Base-by-base conservation (phyloP, 2,329 filamentous ascomycete genomes). In the Botrytis aclada region DNA sequence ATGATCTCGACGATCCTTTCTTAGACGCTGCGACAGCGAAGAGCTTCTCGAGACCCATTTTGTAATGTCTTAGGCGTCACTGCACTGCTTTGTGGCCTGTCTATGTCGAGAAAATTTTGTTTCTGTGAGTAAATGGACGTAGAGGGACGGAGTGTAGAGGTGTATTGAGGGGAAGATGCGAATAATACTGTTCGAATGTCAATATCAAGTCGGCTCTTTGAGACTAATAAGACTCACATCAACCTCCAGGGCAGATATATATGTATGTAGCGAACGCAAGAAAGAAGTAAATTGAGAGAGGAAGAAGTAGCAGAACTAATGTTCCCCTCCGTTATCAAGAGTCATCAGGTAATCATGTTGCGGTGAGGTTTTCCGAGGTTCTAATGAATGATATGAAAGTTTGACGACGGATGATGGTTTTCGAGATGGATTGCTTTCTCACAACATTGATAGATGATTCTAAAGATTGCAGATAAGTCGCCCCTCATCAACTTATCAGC, bases 11-110 rank as follows among this genome's bases (percentile, higher is more conserved):
- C 3, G 70, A 71, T 34, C 29, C 39, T 37, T 72, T 72, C 61
- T 67, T 72, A 18, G 61, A 7, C 39, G 37, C 39, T 29, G 70
- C 63, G 12, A 72, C 70, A 39, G 62, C 63, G 34, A 72, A 69
- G 14, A 72, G 63, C 63, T 69, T 69, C 22, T 69, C 70, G 37
- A 72, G n/a, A 16, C 70, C 70, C 70, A 72, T 72, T 12, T 58
- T 1, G 65, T 41, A 43, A 41, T 43, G 54, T n/a, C 34, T 20
- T 16, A 8, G 16, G 34, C 25, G 47, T 41, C 41, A 39, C 37
- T 56, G 64, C 47, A 22, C 25, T 56, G 25, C 61, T 58, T 43
- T 64, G 39, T 65, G 29, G n/a, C 22, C 34, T 18, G 62, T 37
- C 16, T 66, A 39, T 56, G 16, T 29, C n/a, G 8, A 62, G 29